Percentiles rank a stretch among this genome's conserved stretches.
phyloP scores from a whole-genome alignment of 495 filamentous ascomycete species.

The Podospora pseudocomata region DNA sequence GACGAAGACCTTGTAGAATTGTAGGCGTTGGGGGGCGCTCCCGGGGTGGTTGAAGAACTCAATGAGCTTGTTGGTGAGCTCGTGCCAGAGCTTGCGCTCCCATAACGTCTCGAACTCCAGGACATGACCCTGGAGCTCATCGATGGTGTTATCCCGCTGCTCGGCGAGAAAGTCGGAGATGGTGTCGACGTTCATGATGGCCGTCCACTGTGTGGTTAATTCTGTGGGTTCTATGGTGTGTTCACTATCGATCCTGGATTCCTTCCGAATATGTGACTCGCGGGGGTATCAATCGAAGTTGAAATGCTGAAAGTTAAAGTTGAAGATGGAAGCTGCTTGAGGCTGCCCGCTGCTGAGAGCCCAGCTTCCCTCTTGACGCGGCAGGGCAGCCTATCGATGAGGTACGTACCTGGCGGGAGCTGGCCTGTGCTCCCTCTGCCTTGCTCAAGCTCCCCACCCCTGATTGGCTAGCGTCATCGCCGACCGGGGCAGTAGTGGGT shows the following conservation, averaged over 20 bases:
- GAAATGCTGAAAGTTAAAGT: neutral
- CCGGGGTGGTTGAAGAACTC: conserved; percentile 81
- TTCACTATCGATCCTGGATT: neutral
- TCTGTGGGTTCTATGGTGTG: neutral
- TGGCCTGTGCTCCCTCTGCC: conserved; percentile 15
- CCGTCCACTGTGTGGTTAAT: neutral
- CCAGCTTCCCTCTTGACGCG: conserved; percentile 30
- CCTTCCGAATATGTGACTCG: neutral
- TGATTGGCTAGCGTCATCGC: conserved; percentile 16
- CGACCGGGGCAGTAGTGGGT: conserved; percentile 16
- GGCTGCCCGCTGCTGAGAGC: conserved; percentile 14
- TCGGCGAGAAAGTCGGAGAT: conserved; percentile 89
- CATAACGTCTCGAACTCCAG: conserved; percentile 94
- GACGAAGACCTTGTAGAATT: conserved; percentile 91
- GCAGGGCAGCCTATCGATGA: conserved; percentile 28
- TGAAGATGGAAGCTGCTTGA: conserved; percentile 20
- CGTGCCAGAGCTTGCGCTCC: conserved; percentile 99
- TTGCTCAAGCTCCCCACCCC: neutral
- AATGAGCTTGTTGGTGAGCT: conserved; percentile 85
- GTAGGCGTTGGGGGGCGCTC: conserved; percentile 78
- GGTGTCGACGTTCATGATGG: conserved; percentile 71
- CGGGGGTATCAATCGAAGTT: neutral
- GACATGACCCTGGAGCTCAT: conserved; percentile 81
- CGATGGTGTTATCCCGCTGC: conserved; percentile 79
- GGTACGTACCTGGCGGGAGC: conserved; percentile 21